Evolutionary conservation across 768 basidiomycete genomes (phyloP).

Genomic region (Fibroporia radiculosa): DNA sequence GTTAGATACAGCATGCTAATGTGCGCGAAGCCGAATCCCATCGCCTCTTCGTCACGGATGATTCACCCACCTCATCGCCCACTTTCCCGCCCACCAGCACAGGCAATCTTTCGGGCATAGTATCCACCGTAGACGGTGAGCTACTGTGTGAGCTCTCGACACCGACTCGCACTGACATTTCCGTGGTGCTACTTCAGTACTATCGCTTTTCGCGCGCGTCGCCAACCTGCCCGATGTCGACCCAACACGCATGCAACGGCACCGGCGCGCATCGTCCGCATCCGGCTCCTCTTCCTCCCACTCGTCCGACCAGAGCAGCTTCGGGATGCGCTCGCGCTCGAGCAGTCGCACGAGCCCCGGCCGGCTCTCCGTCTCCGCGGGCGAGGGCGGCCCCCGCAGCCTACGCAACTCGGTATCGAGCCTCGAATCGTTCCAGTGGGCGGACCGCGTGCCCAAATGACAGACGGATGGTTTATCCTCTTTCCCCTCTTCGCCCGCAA

Average conservation of each 20-base stretch:
- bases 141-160: slow-evolving; percentile 4
- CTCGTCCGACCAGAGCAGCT: slow-evolving; percentile 32
- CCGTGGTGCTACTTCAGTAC: slow-evolving; percentile 35
- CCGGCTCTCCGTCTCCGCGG: slow-evolving; percentile 5
- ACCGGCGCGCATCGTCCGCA: slow-evolving; percentile 69
- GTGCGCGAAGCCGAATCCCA: slow-evolving; percentile 58
- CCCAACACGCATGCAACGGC: slow-evolving; percentile 70
- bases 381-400: neutral
- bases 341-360: slow-evolving; percentile 34
- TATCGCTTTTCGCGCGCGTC: slow-evolving; percentile 70
- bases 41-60: slow-evolving; percentile 70
- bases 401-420: slow-evolving; percentile 1
- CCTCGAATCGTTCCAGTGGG: slow-evolving; percentile 1
- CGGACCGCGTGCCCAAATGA: neutral
- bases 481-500: no score
- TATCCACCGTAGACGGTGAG: slow-evolving; percentile 77
- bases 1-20: neutral
- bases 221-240: slow-evolving; percentile 71
- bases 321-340: slow-evolving; percentile 30
- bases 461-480: no score
- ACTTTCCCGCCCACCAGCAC: slow-evolving; percentile 31
- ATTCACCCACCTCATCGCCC: slow-evolving; percentile 45
- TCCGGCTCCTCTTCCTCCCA: slow-evolving; percentile 40
- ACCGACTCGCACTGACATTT: neutral
- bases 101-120: slow-evolving; percentile 61